These are phyloP conservation scores for Sporisorium graminicola DNA, from an alignment of 1,284 basidiomycete species.

Conservation along the genomic window DNA sequence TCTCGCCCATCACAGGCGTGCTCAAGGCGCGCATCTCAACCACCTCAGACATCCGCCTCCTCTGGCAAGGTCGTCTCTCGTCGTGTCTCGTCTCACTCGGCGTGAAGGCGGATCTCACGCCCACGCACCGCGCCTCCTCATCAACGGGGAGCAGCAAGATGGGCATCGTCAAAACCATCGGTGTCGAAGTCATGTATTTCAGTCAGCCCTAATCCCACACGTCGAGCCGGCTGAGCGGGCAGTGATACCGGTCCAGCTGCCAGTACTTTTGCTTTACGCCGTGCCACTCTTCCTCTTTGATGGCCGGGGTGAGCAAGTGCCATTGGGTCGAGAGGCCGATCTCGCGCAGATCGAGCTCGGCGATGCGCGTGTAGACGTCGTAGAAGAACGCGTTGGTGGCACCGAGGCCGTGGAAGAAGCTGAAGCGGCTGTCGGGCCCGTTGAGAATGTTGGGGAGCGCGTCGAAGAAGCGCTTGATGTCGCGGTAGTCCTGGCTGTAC, in stretches of 20 bases:
- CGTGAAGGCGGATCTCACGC: conserved; percentile 82
- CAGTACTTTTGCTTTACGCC: conserved; percentile 65
- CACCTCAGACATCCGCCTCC: conserved; percentile 78
- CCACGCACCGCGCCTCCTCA: conserved; percentile 80
- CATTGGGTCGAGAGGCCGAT: conserved; percentile 82
- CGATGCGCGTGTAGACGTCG: conserved; percentile 88
- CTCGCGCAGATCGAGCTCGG: conserved; percentile 86
- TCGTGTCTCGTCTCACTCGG: conserved; percentile 90
- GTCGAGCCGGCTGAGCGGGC: conserved; percentile 47
- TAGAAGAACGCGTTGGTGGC: conserved; percentile 86
- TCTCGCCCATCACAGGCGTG: conserved; percentile 78
- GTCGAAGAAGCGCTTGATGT: conserved; percentile 86
- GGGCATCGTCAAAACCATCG: conserved; percentile 78
- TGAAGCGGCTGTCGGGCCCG: conserved; percentile 78
- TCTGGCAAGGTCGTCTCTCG: conserved; percentile 93
- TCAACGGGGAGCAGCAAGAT: not conserved
- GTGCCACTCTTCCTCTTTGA: conserved; percentile 62
- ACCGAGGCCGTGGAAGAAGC: conserved; percentile 97
- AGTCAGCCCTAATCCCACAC: conserved; percentile 18
- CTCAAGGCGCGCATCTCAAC: conserved; percentile 90
- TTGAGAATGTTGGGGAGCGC: conserved; percentile 83
- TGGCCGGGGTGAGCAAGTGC: conserved; percentile 75
- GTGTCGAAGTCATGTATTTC: conserved; percentile 91
- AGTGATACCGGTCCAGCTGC: conserved; percentile 52
- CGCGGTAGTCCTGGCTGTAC: conserved; percentile 86